Conservation (phyloP, 1,284 basidiomycete species). For the Porodaedalea pini region DNA sequence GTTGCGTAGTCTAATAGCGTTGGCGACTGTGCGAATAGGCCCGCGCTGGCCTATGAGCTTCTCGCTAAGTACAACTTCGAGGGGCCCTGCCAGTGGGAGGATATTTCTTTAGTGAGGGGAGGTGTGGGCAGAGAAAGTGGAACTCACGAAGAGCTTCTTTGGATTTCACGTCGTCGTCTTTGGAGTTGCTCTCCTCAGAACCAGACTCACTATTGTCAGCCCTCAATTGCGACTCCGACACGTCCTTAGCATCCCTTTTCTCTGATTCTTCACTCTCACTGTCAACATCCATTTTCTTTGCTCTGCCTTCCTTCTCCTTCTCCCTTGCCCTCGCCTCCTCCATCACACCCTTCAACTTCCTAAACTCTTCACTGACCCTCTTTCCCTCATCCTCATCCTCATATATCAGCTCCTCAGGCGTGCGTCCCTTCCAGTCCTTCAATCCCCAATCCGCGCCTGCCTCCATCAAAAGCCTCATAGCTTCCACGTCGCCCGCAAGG, state of each 20-base stretch:
- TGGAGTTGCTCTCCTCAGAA: too few relatives aligned
- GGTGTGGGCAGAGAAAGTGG: not conserved
- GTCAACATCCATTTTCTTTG: too few relatives aligned
- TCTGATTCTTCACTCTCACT: too few relatives aligned
- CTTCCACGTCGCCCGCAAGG: slow-evolving; percentile 6
- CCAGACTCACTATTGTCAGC: too few relatives aligned
- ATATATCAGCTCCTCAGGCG: slow-evolving; percentile 6
- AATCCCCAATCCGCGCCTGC: slow-evolving; percentile 15
- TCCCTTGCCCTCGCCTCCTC: not conserved
- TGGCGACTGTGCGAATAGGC: slow-evolving; percentile 12
- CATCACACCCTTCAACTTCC: too few relatives aligned
- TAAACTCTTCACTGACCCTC: slow-evolving; percentile 1
- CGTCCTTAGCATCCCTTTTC: too few relatives aligned
- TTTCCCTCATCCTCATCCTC: slow-evolving; percentile 5
- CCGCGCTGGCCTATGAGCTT: slow-evolving; percentile 16
- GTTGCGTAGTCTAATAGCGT: slow-evolving; percentile 12
- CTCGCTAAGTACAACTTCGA: slow-evolving; percentile 3
- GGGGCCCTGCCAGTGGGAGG: too few relatives aligned
- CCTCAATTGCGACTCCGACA: too few relatives aligned
- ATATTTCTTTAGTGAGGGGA: too few relatives aligned
- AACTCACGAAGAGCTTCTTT: too few relatives aligned
- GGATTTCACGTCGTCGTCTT: too few relatives aligned
- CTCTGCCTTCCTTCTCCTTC: not conserved
- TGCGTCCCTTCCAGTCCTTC: slow-evolving; percentile 1
- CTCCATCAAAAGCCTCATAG: slow-evolving; percentile 1